Conservation (phyloP, 495 filamentous ascomycete genomes). For the Aspergillus taichungensis region DNA sequence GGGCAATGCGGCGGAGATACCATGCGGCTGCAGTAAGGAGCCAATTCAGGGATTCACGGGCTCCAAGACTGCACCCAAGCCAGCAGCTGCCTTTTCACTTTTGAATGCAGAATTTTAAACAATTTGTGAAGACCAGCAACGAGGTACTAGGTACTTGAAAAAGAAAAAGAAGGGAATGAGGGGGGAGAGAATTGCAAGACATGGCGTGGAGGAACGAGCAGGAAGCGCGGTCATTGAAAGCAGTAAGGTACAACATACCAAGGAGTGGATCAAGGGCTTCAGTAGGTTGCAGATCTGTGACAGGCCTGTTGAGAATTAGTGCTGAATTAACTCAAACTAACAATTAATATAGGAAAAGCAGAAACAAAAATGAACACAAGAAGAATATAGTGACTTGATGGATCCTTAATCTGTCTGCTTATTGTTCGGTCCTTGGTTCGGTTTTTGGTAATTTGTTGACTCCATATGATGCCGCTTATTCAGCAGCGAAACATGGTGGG, state of each 20-base stretch:
- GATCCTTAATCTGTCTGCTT: background rate
- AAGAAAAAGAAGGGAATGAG: background rate
- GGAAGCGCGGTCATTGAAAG: conserved; percentile 2
- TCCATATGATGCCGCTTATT: conserved; percentile 15
- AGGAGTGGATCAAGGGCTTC: conserved; percentile 13
- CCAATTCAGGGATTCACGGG: background rate
- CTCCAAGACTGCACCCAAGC: too few relatives aligned
- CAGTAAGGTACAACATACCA: conserved; percentile 12
- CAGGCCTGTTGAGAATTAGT: background rate
- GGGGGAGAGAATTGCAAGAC: background rate
- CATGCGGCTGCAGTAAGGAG: background rate
- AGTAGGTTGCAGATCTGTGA: conserved; percentile 20
- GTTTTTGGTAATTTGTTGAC: background rate
- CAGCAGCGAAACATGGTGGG: conserved; percentile 21
- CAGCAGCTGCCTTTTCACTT: too few relatives aligned
- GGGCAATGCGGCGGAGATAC: background rate
- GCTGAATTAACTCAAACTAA: too few relatives aligned
- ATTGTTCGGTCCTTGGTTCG: too few relatives aligned
- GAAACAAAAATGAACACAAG: too few relatives aligned
- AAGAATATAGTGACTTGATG: too few relatives aligned
- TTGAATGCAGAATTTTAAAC: too few relatives aligned
- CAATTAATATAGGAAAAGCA: too few relatives aligned
- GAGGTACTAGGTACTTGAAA: background rate
- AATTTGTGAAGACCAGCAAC: background rate
- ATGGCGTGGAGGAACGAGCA: conserved; percentile 1